Base-by-base conservation (phyloP, 2,329 filamentous ascomycete species). In the Macrophomina pseudophaseolina region DNA sequence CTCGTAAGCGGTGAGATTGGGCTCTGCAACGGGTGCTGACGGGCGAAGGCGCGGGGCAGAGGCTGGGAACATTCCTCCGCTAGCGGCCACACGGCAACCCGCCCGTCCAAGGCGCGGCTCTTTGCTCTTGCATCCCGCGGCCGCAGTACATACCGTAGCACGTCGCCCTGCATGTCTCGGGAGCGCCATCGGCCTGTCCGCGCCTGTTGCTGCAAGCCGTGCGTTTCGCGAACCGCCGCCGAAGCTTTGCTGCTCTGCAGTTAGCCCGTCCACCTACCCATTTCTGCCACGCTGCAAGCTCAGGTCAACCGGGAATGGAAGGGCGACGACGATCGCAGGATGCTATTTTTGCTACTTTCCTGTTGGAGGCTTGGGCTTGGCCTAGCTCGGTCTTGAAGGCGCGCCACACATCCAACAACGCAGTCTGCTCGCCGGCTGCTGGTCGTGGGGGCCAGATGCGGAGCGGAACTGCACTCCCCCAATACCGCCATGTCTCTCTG, bases 281-380 rank as follows among this genome's bases (percentile, higher is more conserved):
- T 16, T 32, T 16, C 30, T 48, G 58, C 32, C 58, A 30, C 58
- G 58, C 58, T 49, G 42, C 42, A 14, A 8, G 32, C 46, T n/a
- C 35, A 28, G 42, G 30, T 23, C 9, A 38, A 35, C 48, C 11
- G 11, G 2, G 14, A 54, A n/a, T n/a, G 16, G 35, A 28, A 28
- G 38, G 9, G 23, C 42, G 44, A 28, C 56, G 54, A 46, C 54
- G 51, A 65, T 65, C 53, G 51, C 44, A 54, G 52, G 63, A 46
- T 65, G 52, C 33, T 58, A 58, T 58, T 65, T 49, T 65, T 65
- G 38, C 63, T 65, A 58, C 63, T 65, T 65, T 38, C 40, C 51
- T 35, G 48, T 54, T 56, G 63, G 52, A 62, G 42, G n/a, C 51
- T 7, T 35, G 30, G 52, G 42, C 51, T 44, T 48, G 63, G 51